Evolutionary conservation across 2,329 filamentous ascomycete genomes (phyloP).

Genomic region (Fusarium tuaranense): DNA sequence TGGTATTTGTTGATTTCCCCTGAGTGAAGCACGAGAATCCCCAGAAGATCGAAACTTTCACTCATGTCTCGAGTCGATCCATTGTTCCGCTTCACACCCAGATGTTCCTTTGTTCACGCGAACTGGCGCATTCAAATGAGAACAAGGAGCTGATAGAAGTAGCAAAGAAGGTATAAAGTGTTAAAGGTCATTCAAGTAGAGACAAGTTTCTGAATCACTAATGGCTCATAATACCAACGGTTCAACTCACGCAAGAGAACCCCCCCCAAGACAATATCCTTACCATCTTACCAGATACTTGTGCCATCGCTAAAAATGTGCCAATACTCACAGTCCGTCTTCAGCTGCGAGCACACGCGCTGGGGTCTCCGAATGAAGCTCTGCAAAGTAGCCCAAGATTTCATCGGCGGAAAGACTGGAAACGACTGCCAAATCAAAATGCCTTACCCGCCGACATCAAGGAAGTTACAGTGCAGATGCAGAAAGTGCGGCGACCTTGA

Average conservation of each 20-base stretch:
- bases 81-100: background rate
- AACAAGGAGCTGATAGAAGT: background rate
- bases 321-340: slow-evolving; percentile 41
- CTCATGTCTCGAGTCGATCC: background rate
- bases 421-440: slow-evolving; percentile 33
- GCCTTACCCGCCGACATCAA: slow-evolving; percentile 41
- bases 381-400: slow-evolving; percentile 36
- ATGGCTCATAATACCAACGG: background rate
- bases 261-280: background rate
- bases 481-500: slow-evolving; percentile 38
- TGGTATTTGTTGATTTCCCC: background rate
- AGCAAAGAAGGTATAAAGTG: background rate
- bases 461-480: slow-evolving; percentile 37
- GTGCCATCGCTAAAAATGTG: slow-evolving; percentile 43
- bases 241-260: background rate
- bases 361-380: slow-evolving; percentile 43
- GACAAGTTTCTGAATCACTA: background rate
- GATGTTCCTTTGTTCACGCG: background rate
- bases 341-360: slow-evolving; percentile 41
- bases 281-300: background rate
- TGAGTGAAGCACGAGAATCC: background rate
- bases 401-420: slow-evolving; percentile 6
- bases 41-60: background rate
- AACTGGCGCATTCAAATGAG: background rate
- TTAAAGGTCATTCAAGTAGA: slow-evolving; percentile 16